Evolutionary conservation across 306 rosid species (phyloP), one percentile per base, ranked within the genome.

Genomic region (Cicer bijugum): DNA sequence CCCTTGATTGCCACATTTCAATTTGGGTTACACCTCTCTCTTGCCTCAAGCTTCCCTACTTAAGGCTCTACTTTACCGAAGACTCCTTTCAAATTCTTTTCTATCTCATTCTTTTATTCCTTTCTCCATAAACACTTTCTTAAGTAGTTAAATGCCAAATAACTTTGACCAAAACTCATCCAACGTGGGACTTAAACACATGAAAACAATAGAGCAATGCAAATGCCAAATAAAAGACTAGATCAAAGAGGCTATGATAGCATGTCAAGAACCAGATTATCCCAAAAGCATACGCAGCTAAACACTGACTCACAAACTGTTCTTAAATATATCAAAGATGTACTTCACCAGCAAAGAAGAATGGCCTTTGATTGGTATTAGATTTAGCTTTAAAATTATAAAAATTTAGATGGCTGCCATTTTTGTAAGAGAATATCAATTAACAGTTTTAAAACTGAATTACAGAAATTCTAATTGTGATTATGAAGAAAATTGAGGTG

Each of bases 301-400:
- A 65, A 35, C 12, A n/a, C 9, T 23, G 37, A 8, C 16, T 50
- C 33, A 15, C 33, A 64, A 50, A 52, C 33, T 20, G 33, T 42
- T 62, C 61, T 52, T 43, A 62, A 33, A 42, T 71, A 28, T 71
- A 52, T 40, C 66, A 78, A 50, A 52, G 44, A 0, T 16, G 12
- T 47, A 42, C n/a, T 33, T 46, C 55, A 28, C 62, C 43, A 62
- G 38, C 64, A 69, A 17, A 51, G 58, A 48, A 56, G 57, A 12
- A 23, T 67, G 73, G 45, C 16, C 47, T 60, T 74, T 77, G 60
- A 69, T 74, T 47, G 23, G 12, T 14, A 20, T 79, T 66, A 15
- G 46, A 56, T 44, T 51, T 75, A 71, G 44, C 62, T 71, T 62
- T 45, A 75, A 62, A 53, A 74, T 69, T 64, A 37, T 37, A n/a